A percentile compares a stretch with the other conserved stretches of the same genome.
Conservation (phyloP, 2,329 filamentous ascomycete species). For the Calonectria hongkongensis region DNA sequence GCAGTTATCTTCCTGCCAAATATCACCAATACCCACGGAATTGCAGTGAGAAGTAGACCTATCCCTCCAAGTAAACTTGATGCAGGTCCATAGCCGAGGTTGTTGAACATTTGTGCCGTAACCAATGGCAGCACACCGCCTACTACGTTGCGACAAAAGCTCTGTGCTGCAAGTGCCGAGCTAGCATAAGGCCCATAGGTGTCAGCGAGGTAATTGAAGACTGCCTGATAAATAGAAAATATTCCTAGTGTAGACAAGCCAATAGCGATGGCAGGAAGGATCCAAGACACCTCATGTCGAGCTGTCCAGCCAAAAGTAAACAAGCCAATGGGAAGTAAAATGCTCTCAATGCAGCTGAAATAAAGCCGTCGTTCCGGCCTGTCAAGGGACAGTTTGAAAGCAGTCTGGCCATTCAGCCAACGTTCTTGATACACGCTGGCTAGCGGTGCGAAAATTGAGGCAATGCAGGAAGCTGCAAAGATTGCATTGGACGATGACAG, state of each 20-base stretch:
- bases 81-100: not conserved
- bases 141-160: slow-evolving; percentile 2
- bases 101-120: not conserved
- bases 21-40: not conserved
- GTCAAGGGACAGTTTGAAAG: not conserved
- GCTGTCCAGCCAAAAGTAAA: not conserved
- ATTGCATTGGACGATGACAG: not conserved
- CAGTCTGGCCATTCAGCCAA: not conserved
- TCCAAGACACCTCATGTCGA: not conserved
- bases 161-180: not conserved
- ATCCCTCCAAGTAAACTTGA: slow-evolving; percentile 4
- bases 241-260: not conserved
- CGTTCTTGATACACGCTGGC: not conserved
- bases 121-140: not conserved
- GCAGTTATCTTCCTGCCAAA: not conserved
- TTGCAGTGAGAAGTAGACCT: not conserved
- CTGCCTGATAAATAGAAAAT: slow-evolving; percentile 1
- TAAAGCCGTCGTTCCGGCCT: not conserved
- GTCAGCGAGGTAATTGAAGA: not conserved
- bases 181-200: not conserved
- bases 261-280: not conserved
- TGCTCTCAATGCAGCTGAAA: slow-evolving; percentile 6
- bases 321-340: not conserved
- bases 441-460: not conserved
- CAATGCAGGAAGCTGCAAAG: not conserved